Evolutionary conservation across 2,329 filamentous ascomycete species (phyloP), one percentile per base, ranked within the genome.

Genomic region (Trichoderma gracile): DNA sequence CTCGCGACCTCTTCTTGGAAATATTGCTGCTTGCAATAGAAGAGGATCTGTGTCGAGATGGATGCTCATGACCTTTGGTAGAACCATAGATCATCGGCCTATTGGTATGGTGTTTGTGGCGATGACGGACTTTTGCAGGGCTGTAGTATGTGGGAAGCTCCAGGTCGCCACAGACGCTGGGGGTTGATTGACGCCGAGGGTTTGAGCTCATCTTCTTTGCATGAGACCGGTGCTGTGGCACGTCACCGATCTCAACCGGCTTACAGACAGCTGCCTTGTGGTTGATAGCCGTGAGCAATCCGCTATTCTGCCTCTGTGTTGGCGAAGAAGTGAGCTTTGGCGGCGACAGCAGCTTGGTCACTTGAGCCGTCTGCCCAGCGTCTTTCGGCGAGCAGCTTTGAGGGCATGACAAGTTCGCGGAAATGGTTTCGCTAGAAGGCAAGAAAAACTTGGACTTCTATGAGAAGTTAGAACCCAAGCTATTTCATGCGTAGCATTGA

Each of bases 1-100:
- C 73, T 21, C 62, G 61, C 25, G 68, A 68, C 56, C 73, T 67
- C 60, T 74, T 77, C 42, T 63, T 72, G 4, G 75, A 76, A 7
- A 76, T 73, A 33, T 77, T 78, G 65, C 75, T 78, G 63, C 75
- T 78, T 8, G 70, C 66, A 30, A 70, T 67, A 3, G 76, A 76
- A 19, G 67, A 57, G 9, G 73, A 71, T 10, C 73, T 70, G 9
- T 65, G 65, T 14, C 60, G 54, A 3, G 55, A 49, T 9, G 14
- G 49, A 9, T 23, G 40, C 21, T 65, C 27, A n/a, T 43, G 23
- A 12, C 14, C 10, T 38, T 40, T 43, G n/a, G 23, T 17, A 6
- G 58, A 46, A 14, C 15, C 15, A n/a, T 15, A 21, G 9, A 17
- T 15, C 9, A 56, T 43, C 38, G 43, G 40, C 9, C 47, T 46